Evolutionary conservation across 345 rosid genomes (phyloP).

Genomic region (Pistacia atlantica): DNA sequence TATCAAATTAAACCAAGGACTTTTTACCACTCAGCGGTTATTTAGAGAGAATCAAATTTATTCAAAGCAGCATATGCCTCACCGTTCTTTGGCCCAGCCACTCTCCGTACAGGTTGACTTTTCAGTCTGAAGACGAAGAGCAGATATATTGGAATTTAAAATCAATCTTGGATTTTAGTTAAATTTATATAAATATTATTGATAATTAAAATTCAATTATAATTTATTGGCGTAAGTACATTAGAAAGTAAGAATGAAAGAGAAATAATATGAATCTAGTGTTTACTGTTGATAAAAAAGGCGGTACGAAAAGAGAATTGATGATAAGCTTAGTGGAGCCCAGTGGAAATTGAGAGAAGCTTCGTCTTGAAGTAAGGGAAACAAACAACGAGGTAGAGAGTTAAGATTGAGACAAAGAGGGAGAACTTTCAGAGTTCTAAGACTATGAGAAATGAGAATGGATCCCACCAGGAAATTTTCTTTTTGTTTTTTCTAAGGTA

Average conservation of each 20-base stretch:
- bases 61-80: not conserved
- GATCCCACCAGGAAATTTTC: conserved; percentile 18
- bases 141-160: no score
- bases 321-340: not conserved
- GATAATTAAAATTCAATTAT: no score
- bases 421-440: not conserved
- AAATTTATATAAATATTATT: no score
- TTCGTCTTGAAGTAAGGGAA: conserved; percentile 30
- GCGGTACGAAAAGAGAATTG: not conserved
- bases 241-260: no score
- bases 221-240: no score
- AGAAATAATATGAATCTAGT: no score
- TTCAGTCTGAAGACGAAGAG: not conserved
- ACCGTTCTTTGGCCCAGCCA: conserved; percentile 28
- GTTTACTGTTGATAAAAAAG: not conserved
- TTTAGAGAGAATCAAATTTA: conserved; percentile 1
- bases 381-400: not conserved
- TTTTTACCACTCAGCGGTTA: not conserved
- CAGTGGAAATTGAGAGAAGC: conserved; percentile 21
- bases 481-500: not conserved
- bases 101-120: conserved; percentile 3
- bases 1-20: not conserved
- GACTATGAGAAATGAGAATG: not conserved
- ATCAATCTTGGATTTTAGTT: no score
- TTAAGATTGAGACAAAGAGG: not conserved